Conservation (phyloP, 495 filamentous ascomycete genomes). For the Penicillium mononematosum region DNA sequence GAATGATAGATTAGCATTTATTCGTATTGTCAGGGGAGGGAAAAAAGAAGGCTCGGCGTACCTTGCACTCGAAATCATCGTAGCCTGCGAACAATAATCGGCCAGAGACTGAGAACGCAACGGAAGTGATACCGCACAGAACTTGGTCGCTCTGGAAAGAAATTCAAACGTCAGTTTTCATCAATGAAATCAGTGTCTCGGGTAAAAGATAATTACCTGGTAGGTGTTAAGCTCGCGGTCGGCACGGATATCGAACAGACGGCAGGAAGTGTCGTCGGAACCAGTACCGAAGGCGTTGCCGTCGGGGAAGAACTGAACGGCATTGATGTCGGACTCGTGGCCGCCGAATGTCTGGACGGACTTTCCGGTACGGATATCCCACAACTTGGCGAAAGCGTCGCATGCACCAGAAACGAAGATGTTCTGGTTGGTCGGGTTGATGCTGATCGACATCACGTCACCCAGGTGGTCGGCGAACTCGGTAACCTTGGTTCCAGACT, state of each 20-base stretch:
- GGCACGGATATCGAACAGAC: slow-evolving; percentile 95
- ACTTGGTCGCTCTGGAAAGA: slow-evolving; percentile 83
- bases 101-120: slow-evolving; percentile 96
- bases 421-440: slow-evolving; percentile 98
- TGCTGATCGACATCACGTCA: slow-evolving; percentile 99
- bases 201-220: slow-evolving; percentile 59
- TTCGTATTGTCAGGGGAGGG: not conserved
- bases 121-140: slow-evolving; percentile 95
- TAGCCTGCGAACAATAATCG: slow-evolving; percentile 95
- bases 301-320: slow-evolving; percentile 98
- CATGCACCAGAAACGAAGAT: slow-evolving; percentile 96
- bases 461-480: slow-evolving; percentile 98
- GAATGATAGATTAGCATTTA: slow-evolving; percentile 18
- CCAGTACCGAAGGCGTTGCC: slow-evolving; percentile 98
- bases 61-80: slow-evolving; percentile 99
- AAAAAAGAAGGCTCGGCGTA: slow-evolving; percentile 39
- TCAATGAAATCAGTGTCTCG: not conserved
- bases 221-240: slow-evolving; percentile 96
- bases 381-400: slow-evolving; percentile 97
- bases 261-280: slow-evolving; percentile 96
- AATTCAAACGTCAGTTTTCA: slow-evolving; percentile 15
- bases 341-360: slow-evolving; percentile 98
- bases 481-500: slow-evolving; percentile 93
- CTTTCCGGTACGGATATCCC: slow-evolving; percentile 98
- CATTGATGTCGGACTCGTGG: slow-evolving; percentile 98